phyloP scores from a whole-genome alignment of 306 rosid species.

The Quercus robur region DNA sequence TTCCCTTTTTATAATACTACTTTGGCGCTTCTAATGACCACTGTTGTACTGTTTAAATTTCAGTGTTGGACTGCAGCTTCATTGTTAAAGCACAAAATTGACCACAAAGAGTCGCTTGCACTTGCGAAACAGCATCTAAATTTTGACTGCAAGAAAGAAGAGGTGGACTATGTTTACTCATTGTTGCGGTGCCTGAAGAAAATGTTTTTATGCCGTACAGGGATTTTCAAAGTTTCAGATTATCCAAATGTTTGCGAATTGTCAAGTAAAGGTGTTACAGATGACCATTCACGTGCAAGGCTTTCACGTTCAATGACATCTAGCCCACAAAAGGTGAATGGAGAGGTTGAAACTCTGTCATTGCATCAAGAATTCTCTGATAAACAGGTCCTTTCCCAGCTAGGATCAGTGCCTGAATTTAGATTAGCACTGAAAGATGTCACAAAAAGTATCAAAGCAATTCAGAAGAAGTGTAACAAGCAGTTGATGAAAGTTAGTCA shows the following conservation, averaged over 20 bases:
- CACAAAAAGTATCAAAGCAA: conserved; percentile 48
- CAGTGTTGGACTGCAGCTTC: conserved; percentile 86
- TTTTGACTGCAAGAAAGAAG: conserved; percentile 60
- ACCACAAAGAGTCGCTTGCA: conserved; percentile 48
- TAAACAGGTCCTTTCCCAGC: conserved; percentile 12
- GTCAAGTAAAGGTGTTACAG: background rate
- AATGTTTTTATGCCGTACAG: conserved; percentile 40
- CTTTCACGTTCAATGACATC: background rate
- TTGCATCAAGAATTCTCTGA: conserved; percentile 21
- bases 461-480: conserved; percentile 50
- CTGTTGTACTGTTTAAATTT: conserved; percentile 23
- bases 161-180: conserved; percentile 53
- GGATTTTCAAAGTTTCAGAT: conserved; percentile 20
- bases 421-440: background rate
- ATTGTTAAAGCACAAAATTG: conserved; percentile 52
- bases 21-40: background rate
- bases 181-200: conserved; percentile 65
- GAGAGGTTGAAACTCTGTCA: conserved; percentile 11
- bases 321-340: background rate
- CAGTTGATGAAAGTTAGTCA: conserved; percentile 35
- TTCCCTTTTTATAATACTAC: background rate
- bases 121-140: conserved; percentile 65
- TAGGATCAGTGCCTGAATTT: conserved; percentile 18
- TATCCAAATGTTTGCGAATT: conserved; percentile 26
- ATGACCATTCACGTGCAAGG: background rate